Evolutionary conservation across 1,139 yeast genomes (phyloP).

Genomic region (Scheffersomyces illinoinensis): DNA sequence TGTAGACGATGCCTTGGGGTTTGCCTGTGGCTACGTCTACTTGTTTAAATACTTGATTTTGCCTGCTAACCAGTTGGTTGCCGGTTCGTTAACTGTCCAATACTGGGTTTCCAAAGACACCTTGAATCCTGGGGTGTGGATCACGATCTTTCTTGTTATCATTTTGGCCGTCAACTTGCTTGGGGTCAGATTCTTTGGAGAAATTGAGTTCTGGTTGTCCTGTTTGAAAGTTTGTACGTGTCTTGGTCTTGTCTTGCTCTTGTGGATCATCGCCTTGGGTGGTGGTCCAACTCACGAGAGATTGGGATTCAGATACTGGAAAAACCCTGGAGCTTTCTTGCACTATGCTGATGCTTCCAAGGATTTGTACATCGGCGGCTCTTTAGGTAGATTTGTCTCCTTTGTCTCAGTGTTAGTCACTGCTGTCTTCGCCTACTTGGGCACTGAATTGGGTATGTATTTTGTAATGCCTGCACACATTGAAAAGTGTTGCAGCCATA

Average conservation of each 20-base stretch:
- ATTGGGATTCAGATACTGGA: slow-evolving; percentile 69
- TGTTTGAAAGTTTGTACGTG: slow-evolving; percentile 59
- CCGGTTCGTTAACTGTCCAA: slow-evolving; percentile 61
- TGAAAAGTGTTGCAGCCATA: background rate
- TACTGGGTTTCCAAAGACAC: slow-evolving; percentile 54
- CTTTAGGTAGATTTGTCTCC: slow-evolving; percentile 60
- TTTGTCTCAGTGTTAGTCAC: slow-evolving; percentile 67
- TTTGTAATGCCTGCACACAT: background rate
- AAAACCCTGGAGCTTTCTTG: slow-evolving; percentile 61
- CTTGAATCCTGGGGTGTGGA: slow-evolving; percentile 62
- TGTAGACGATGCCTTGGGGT: slow-evolving; percentile 70
- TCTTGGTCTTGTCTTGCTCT: slow-evolving; percentile 51
- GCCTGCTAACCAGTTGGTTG: slow-evolving; percentile 64
- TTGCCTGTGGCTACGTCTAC: slow-evolving; percentile 72
- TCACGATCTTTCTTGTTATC: slow-evolving; percentile 50
- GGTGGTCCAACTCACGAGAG: slow-evolving; percentile 64
- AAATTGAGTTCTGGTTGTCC: slow-evolving; percentile 69
- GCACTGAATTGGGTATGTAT: slow-evolving; percentile 62
- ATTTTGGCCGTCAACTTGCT: slow-evolving; percentile 33
- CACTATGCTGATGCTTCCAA: slow-evolving; percentile 37
- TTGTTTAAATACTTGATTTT: slow-evolving; percentile 63
- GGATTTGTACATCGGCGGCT: slow-evolving; percentile 29
- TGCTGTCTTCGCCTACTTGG: slow-evolving; percentile 75
- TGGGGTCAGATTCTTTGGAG: slow-evolving; percentile 57
- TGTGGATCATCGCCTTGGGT: slow-evolving; percentile 53